A percentile compares a stretch with the other conserved stretches of the same genome.
Conservation (phyloP, 2,329 filamentous ascomycete species). For the Aspergillus bombycis region DNA sequence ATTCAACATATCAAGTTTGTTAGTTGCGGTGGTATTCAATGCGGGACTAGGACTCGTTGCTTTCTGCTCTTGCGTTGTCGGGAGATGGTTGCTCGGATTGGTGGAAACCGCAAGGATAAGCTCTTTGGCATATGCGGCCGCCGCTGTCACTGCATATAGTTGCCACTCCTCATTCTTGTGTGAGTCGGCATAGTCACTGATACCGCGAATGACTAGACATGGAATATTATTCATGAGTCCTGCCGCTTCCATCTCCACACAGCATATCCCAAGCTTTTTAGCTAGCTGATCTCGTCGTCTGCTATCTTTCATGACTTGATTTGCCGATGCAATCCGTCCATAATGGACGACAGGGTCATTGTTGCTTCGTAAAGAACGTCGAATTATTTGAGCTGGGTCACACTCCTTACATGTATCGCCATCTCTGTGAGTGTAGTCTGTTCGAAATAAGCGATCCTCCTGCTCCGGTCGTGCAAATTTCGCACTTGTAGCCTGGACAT, state of each 20-base stretch:
- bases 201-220: conserved; percentile 10
- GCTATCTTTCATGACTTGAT: conserved; percentile 11
- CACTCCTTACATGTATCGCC: no score
- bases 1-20: no score
- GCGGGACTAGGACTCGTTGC: no score
- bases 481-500: no score
- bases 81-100: no score
- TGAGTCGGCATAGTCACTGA: conserved; percentile 9
- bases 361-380: no score
- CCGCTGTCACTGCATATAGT: conserved; percentile 2
- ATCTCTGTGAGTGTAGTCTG: no score
- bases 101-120: neutral
- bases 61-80: no score
- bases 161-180: conserved; percentile 13
- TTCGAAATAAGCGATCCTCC: no score
- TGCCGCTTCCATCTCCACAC: conserved; percentile 15
- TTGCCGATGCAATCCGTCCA: conserved; percentile 12
- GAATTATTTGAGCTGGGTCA: no score
- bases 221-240: conserved; percentile 14
- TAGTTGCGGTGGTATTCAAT: no score
- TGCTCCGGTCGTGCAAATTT: no score
- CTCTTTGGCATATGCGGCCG: conserved; percentile 10
- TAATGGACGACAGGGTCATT: conserved; percentile 4
- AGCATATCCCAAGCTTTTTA: neutral
- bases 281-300: conserved; percentile 7